A percentile compares a stretch with the other conserved stretches of the same genome.
These are phyloP conservation scores for Fagopyrum homotropicum DNA, from an alignment of 148 eudicot species.

Conservation along the genomic window DNA sequence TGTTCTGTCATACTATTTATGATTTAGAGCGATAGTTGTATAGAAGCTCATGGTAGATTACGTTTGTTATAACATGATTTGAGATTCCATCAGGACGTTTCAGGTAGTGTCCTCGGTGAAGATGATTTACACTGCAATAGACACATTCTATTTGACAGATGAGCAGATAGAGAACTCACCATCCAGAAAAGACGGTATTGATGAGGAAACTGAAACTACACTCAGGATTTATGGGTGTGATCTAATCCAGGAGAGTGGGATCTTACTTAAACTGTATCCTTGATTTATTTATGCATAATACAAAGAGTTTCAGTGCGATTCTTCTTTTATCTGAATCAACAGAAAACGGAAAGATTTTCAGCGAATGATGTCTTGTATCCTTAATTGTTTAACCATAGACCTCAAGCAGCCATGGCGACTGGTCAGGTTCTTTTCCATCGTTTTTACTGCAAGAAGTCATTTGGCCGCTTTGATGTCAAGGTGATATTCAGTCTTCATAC, in stretches of 20 bases:
- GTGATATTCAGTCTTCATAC: slow-evolving; percentile 19
- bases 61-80: not conserved
- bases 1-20: not conserved
- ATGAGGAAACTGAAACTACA: slow-evolving; percentile 69
- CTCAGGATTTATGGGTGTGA: slow-evolving; percentile 94
- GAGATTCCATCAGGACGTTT: not conserved
- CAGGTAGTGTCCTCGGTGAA: slow-evolving; percentile 14
- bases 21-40: not conserved
- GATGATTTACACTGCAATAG: slow-evolving; percentile 93
- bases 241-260: slow-evolving; percentile 91
- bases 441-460: slow-evolving; percentile 89
- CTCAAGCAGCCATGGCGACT: slow-evolving; percentile 96
- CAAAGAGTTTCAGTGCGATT: not conserved
- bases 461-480: slow-evolving; percentile 87
- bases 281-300: not conserved
- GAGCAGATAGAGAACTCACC: slow-evolving; percentile 77
- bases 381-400: slow-evolving; percentile 34
- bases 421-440: slow-evolving; percentile 94
- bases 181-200: slow-evolving; percentile 75
- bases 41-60: not conserved
- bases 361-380: not conserved
- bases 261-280: slow-evolving; percentile 86
- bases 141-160: slow-evolving; percentile 77
- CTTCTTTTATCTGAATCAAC: not conserved
- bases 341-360: not conserved